These are phyloP conservation scores for Ganoderma leucocontextum DNA, from an alignment of 1,284 basidiomycete genomes.

Conservation along the genomic window DNA sequence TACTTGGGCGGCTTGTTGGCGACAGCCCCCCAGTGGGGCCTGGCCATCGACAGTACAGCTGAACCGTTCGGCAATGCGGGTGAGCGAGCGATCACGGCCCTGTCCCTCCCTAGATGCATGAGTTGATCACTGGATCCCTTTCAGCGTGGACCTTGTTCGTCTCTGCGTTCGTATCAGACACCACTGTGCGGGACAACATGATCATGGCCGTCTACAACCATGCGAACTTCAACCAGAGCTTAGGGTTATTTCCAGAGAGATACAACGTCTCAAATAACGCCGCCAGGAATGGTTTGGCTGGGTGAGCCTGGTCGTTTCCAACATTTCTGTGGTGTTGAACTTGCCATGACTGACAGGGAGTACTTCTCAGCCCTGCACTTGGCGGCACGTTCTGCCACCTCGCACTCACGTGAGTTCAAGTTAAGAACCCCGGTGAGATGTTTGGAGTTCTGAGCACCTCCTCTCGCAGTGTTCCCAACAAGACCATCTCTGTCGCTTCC, in stretches of 20 bases:
- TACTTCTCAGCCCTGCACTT: slow-evolving; percentile 27
- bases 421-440: neutral
- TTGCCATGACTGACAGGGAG: neutral
- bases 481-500: slow-evolving; percentile 23
- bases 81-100: slow-evolving; percentile 9
- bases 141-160: slow-evolving; percentile 39
- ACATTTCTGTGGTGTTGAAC: neutral
- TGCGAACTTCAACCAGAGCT: slow-evolving; percentile 34
- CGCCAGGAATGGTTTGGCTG: slow-evolving; percentile 21
- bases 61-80: slow-evolving; percentile 25
- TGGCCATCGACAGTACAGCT: slow-evolving; percentile 30
- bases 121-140: neutral
- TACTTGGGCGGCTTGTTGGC: slow-evolving; percentile 15
- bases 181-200: slow-evolving; percentile 31
- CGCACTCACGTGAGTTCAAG: slow-evolving; percentile 33
- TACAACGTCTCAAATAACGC: slow-evolving; percentile 30
- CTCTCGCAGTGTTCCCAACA: slow-evolving; percentile 28
- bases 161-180: slow-evolving; percentile 34
- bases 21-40: slow-evolving; percentile 22
- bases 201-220: slow-evolving; percentile 35
- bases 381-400: slow-evolving; percentile 36
- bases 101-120: neutral
- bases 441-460: neutral
- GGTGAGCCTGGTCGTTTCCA: slow-evolving; percentile 22
- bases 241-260: slow-evolving; percentile 28